Conservation (phyloP, 352 stramenopile genomes). For the Phytophthora pseudosyringae region DNA sequence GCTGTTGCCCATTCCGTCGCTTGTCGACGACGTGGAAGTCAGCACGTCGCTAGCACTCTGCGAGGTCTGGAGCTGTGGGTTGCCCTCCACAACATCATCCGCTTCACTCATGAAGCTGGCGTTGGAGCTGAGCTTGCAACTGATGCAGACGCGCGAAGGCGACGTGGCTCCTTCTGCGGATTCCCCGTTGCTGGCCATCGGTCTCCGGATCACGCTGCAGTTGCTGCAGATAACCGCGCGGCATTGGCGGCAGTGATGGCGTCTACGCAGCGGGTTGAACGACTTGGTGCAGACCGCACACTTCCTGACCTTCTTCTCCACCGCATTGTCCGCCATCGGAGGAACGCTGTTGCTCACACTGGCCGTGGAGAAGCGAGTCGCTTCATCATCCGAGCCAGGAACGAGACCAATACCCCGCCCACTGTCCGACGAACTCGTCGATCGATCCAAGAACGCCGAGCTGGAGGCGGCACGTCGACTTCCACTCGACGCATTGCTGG, state of each 20-base stretch:
- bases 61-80: conserved; percentile 26
- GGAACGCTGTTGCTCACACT: conserved; percentile 21
- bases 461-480: conserved; percentile 31
- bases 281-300: conserved; percentile 82
- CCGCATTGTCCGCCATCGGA: conserved; percentile 3
- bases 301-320: conserved; percentile 69
- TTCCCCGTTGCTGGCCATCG: conserved; percentile 32
- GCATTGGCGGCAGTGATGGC: conserved; percentile 77
- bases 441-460: conserved; percentile 20
- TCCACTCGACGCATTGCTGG: conserved; percentile 30
- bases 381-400: conserved; percentile 17
- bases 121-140: conserved; percentile 78
- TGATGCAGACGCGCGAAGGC: conserved; percentile 67
- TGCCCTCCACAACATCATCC: conserved; percentile 66
- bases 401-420: conserved; percentile 18
- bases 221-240: conserved; percentile 67
- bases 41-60: conserved; percentile 27
- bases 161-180: conserved; percentile 11
- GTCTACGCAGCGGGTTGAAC: conserved; percentile 81
- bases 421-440: conserved; percentile 32
- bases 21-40: conserved; percentile 27
- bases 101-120: conserved; percentile 36
- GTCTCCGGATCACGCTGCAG: conserved; percentile 64
- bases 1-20: conserved; percentile 20
- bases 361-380: conserved; percentile 27